Base-by-base conservation (phyloP, 2,329 filamentous ascomycete species). In the Paraconiothyrium brasiliense region DNA sequence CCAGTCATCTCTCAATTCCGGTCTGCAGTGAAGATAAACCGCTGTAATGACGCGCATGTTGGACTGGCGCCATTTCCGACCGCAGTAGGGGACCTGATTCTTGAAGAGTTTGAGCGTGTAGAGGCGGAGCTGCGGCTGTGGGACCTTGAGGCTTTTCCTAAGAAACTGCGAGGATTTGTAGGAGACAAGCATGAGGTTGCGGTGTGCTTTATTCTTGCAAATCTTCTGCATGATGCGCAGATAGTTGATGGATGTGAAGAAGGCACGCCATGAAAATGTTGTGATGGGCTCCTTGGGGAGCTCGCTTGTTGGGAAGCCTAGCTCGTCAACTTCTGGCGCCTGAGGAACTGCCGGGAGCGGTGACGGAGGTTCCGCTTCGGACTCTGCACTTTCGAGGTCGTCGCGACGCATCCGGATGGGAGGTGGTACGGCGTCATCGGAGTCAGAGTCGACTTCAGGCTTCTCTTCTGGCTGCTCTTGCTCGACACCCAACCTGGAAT, bases 1-100 rank as follows among this genome's bases (percentile, higher is more conserved):
- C 94, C 95, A 98, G 80, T 97, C 95, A 74, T 99, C 95, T 34
- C 94, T 87, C 49, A 99, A 84, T 77, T 98, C 94, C 0, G 94
- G 94, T 8, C 93, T 87, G 74, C 94, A 97, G 80, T 97, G 92
- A 52, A 99, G 84, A 78, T 97, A 99, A 1, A 99, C 92, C 3
- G 94, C 93, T 0, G 95, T 99, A 75, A 99, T 99, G 73, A 98
- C 94, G 58, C 94, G 92, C 95, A 99, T 99, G 79, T 99, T 98
- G 70, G 89, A 90, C 81, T 98, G 95, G 14, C 95, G 90, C 95
- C 95, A 99, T 82, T 99, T 99, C 47, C 95, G 90, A 24, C 95
- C 94, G 78, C 94, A 98, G 83, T 97, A 99, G 0, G 95, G 95
- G 4, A 99, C 95, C 79, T 99, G 95, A 63, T 93, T 95, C 80